phyloP scores from a whole-genome alignment of 2,329 filamentous ascomycete species.

The Trichoderma simmonsii region DNA sequence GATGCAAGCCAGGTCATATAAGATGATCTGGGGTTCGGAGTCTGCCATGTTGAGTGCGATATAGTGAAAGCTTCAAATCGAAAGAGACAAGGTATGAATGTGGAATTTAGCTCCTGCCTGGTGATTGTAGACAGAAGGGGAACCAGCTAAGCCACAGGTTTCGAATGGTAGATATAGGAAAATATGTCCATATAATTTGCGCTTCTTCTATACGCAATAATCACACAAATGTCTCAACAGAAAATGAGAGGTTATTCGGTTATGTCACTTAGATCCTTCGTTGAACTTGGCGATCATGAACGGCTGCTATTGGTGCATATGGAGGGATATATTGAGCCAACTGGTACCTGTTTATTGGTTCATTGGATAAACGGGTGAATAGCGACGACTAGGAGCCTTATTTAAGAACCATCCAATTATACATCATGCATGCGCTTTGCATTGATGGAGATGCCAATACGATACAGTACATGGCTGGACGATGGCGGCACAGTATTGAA shows the following conservation, averaged over 20 bases:
- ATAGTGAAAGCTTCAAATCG: neutral
- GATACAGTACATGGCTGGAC: neutral
- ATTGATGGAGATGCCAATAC: neutral
- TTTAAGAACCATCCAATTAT: neutral
- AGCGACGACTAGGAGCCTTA: neutral
- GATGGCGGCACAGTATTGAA: neutral
- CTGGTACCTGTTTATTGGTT: neutral
- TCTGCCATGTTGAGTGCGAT: neutral
- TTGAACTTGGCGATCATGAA: neutral
- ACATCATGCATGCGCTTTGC: neutral
- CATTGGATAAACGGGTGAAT: neutral
- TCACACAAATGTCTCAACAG: neutral
- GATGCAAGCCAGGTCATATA: conserved; percentile 1
- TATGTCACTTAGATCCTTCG: neutral
- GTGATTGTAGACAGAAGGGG: neutral
- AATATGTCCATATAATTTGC: neutral
- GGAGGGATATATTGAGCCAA: neutral
- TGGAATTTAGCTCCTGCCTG: neutral
- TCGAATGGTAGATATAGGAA: neutral
- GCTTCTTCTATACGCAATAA: neutral
- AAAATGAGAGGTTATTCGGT: neutral
- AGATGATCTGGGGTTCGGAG: neutral
- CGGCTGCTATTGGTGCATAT: neutral
- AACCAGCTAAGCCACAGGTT: neutral
- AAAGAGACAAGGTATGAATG: neutral